Evolutionary conservation across 1,139 yeast genomes (phyloP), one percentile per base, ranked within the genome.

Genomic region (Blastobotrys arbuscula): DNA sequence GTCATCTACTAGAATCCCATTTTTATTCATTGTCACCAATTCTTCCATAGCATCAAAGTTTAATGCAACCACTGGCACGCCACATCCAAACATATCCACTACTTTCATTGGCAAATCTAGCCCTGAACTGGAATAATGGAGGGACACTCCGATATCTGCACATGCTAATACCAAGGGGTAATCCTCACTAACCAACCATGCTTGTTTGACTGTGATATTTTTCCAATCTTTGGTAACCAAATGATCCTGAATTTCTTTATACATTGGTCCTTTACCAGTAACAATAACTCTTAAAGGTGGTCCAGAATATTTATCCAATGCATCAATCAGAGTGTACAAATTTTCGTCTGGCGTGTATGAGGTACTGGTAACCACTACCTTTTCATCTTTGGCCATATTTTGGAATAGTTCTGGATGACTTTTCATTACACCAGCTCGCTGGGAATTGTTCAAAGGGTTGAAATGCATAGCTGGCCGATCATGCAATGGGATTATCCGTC

Each of bases 311-410:
- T 65, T 55, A 47, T 75, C 74, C 50, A 92, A 71, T 0, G 96
- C 89, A 16, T 82, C 79, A 16, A 92, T 67, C 18, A 94, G 69
- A 30, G 86, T 68, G 42, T 71, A 71, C 51, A 92, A 79, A 63
- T 94, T 96, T 66, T 94, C 99, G 64, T 94, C 99, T 0, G 95
- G 94, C 0, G 98, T 92, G 64, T 89, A 94, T 0, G 97, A 88
- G 0, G 99, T 92, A 0, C 97, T 83, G 1, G 94, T 83, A 3
- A 92, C 79, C 15, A 92, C 60, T 9, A 90, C 68, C 55, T 80
- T 82, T 59, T 83, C 87, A 0, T 61, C 55, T 5, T 62, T 42
- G 50, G 66, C 59, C 47, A 68, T 69, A 21, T 64, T 66, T 2
- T 64, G 61, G 50, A 81, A 82, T 0, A 82, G 51, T 50, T 70